A percentile compares a stretch with the other conserved stretches of the same genome.
Evolutionary conservation across 805 yeast genomes (phyloP).

Genomic region (Kuraishia hungarica): DNA sequence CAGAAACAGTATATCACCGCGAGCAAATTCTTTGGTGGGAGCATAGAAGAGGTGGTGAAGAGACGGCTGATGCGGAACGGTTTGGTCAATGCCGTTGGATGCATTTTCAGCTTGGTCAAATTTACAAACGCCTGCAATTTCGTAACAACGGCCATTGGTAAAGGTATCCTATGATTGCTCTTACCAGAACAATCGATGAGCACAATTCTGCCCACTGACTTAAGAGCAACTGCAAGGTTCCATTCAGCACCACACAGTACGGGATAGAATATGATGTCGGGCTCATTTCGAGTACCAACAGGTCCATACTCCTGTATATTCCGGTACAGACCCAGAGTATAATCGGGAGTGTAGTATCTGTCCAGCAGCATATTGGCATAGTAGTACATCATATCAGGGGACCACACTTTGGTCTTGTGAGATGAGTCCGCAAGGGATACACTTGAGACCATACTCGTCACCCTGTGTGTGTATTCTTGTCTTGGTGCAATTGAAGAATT

Average conservation of each 20-base stretch:
- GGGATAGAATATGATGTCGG: constrained; percentile 21
- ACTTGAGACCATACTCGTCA: constrained; percentile 17
- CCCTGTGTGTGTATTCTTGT: constrained; percentile 9
- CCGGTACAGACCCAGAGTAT: constrained; percentile 14
- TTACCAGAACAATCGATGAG: background rate
- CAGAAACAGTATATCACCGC: background rate
- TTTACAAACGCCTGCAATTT: background rate
- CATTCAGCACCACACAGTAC: constrained; percentile 21
- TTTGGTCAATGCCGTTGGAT: background rate
- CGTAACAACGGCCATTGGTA: background rate
- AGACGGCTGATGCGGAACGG: background rate
- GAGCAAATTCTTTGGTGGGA: background rate
- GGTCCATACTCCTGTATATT: constrained; percentile 19
- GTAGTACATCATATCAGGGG: constrained; percentile 20
- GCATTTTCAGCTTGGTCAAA: background rate
- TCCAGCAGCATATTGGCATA: constrained; percentile 20
- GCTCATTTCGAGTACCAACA: constrained; percentile 1
- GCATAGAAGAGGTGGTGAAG: background rate
- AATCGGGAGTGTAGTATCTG: constrained; percentile 9
- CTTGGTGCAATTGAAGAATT: background rate
- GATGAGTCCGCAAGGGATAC: constrained; percentile 19
- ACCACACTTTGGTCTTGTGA: constrained; percentile 17
- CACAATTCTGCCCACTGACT: constrained; percentile 4
- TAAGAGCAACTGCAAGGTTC: constrained; percentile 24
- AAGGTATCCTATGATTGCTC: background rate